Evolutionary conservation across 306 rosid genomes (phyloP).

Genomic region (Lathyrus tuberosus): DNA sequence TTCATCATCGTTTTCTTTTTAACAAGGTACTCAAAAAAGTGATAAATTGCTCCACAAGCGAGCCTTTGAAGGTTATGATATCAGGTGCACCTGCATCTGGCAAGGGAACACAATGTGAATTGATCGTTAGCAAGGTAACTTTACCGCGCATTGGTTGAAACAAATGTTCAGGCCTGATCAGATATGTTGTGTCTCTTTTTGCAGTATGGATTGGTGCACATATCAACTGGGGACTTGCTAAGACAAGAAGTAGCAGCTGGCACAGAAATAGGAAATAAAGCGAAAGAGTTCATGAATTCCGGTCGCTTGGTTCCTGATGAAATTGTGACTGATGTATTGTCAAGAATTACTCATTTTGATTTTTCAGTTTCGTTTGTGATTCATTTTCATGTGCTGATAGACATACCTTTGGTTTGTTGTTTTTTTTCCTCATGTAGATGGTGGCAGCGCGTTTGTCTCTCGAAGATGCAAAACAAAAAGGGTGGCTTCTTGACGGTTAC

Average conservation of each 20-base stretch:
- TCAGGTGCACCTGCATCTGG: slow-evolving; percentile 98
- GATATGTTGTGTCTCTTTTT: slow-evolving; percentile 33
- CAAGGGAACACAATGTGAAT: slow-evolving; percentile 93
- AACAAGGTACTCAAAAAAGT: slow-evolving; percentile 56
- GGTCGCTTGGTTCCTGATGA: slow-evolving; percentile 94
- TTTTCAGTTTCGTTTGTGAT: slow-evolving; percentile 11
- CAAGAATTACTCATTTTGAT: slow-evolving; percentile 24
- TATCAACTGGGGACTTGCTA: slow-evolving; percentile 92
- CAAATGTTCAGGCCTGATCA: neutral
- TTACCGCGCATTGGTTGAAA: neutral
- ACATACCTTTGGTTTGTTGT: slow-evolving; percentile 3
- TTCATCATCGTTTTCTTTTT: slow-evolving; percentile 12
- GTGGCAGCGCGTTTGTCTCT: slow-evolving; percentile 71
- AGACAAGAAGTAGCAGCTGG: slow-evolving; percentile 85
- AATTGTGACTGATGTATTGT: slow-evolving; percentile 77
- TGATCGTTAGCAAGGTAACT: slow-evolving; percentile 76
- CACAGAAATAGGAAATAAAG: slow-evolving; percentile 89
- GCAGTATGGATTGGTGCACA: slow-evolving; percentile 91
- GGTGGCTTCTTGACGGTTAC: slow-evolving; percentile 99
- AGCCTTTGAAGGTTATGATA: slow-evolving; percentile 86
- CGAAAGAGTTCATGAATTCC: slow-evolving; percentile 87
- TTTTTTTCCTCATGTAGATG: slow-evolving; percentile 59
- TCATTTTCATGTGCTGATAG: slow-evolving; percentile 30
- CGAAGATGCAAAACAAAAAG: slow-evolving; percentile 69
- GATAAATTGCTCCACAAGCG: slow-evolving; percentile 54